Evolutionary conservation across 1,139 yeast genomes (phyloP).

Genomic region (Nakaseomyces glabratus): DNA sequence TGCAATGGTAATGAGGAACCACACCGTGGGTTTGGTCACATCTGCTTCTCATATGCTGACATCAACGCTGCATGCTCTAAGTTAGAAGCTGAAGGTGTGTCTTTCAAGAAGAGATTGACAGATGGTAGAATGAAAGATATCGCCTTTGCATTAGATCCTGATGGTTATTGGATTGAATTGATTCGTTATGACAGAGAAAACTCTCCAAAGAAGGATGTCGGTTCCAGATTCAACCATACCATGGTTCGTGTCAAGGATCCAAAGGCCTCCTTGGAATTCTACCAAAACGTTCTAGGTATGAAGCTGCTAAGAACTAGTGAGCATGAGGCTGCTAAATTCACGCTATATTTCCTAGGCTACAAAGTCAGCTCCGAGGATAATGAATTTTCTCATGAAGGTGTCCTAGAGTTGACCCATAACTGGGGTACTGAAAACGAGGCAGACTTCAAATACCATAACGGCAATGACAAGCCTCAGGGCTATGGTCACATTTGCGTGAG

Average conservation of each 20-base stretch:
- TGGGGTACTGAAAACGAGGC: conserved; percentile 86
- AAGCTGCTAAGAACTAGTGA: conserved; percentile 49
- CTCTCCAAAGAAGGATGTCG: conserved; percentile 35
- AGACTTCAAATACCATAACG: conserved; percentile 70
- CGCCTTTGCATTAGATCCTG: conserved; percentile 92
- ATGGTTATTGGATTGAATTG: conserved; percentile 94
- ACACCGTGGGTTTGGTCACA: conserved; percentile 87
- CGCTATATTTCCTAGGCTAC: conserved; percentile 78
- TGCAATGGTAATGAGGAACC: conserved; percentile 82
- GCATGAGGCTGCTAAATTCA: conserved; percentile 64
- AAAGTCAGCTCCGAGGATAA: conserved; percentile 33
- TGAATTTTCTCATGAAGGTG: conserved; percentile 42
- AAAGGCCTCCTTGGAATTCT: conserved; percentile 61
- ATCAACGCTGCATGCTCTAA: conserved; percentile 51
- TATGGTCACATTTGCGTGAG: conserved; percentile 79
- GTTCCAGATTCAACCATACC: conserved; percentile 72
- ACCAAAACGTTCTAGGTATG: conserved; percentile 73
- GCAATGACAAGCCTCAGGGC: conserved; percentile 72
- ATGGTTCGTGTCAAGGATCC: conserved; percentile 93
- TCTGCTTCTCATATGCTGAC: conserved; percentile 80
- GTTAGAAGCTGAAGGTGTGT: conserved; percentile 50
- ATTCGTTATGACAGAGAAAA: conserved; percentile 44
- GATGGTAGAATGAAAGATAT: conserved; percentile 91
- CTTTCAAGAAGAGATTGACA: conserved; percentile 68
- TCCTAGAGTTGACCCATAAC: conserved; percentile 85